phyloP scores from a whole-genome alignment of 805 yeast species.

The Komagataella kurtzmanii region DNA sequence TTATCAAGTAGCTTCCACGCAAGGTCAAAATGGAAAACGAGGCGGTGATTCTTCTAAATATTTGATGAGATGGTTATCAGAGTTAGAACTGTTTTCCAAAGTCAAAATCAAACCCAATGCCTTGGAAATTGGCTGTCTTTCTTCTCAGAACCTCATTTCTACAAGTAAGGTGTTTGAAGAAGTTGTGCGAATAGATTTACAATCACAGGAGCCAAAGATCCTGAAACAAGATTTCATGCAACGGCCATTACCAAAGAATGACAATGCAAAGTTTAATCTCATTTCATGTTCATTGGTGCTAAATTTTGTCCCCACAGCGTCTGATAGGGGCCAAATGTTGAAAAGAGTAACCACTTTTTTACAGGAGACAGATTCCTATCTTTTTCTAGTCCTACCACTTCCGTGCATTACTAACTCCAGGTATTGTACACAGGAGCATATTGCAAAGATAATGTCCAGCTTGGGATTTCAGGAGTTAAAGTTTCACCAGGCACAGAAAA shows the following conservation, averaged over 20 bases:
- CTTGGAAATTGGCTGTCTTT: slow-evolving; percentile 76
- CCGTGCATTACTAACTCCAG: slow-evolving; percentile 82
- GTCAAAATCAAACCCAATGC: slow-evolving; percentile 21
- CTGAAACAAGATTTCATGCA: slow-evolving; percentile 76
- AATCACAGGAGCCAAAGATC: slow-evolving; percentile 66
- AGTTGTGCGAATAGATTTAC: slow-evolving; percentile 61
- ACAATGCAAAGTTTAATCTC: slow-evolving; percentile 39
- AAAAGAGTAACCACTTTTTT: slow-evolving; percentile 43
- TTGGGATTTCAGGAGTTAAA: slow-evolving; percentile 44
- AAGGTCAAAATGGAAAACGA: slow-evolving; percentile 64
- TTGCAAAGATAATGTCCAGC: slow-evolving; percentile 30
- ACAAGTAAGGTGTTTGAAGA: slow-evolving; percentile 35
- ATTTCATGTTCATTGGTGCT: slow-evolving; percentile 79
- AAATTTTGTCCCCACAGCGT: slow-evolving; percentile 72
- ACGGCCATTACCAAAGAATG: slow-evolving; percentile 40
- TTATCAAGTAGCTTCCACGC: slow-evolving; percentile 76
- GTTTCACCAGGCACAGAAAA: slow-evolving; percentile 50
- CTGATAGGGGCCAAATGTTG: slow-evolving; percentile 69
- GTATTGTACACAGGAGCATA: slow-evolving; percentile 39
- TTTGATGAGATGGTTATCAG: slow-evolving; percentile 59
- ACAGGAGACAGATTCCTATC: slow-evolving; percentile 13
- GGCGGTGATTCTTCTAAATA: slow-evolving; percentile 91
- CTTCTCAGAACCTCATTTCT: slow-evolving; percentile 55
- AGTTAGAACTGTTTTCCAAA: slow-evolving; percentile 8
- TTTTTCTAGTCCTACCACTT: slow-evolving; percentile 71